Conservation (phyloP, 108 stramenopile genomes). For the Pelagomonas calceolata region DNA sequence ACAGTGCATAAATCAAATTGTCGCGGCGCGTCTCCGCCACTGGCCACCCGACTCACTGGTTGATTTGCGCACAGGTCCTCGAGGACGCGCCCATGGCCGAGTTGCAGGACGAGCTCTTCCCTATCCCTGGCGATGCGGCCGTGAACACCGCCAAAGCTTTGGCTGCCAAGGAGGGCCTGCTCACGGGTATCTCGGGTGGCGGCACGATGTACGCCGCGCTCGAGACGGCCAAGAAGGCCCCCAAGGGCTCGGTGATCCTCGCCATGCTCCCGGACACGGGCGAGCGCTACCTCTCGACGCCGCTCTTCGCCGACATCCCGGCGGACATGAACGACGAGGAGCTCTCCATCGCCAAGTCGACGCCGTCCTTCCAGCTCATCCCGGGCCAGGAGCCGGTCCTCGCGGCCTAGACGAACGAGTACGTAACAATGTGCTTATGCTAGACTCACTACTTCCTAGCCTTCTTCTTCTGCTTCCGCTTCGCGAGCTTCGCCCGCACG, state of each 20-base stretch:
- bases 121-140: conserved; percentile 41
- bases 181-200: conserved; percentile 62
- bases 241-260: conserved; percentile 48
- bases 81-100: conserved; percentile 30
- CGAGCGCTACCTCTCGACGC: conserved; percentile 67
- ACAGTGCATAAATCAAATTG: no score
- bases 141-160: conserved; percentile 42
- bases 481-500: background rate
- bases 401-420: no score
- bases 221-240: conserved; percentile 52
- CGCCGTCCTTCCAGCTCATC: conserved; percentile 8
- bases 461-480: background rate
- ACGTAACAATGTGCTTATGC: no score
- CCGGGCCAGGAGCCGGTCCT: background rate
- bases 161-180: conserved; percentile 63
- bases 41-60: no score
- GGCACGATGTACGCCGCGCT: conserved; percentile 56
- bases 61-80: no score
- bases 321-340: conserved; percentile 74
- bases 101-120: conserved; percentile 39
- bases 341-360: conserved; percentile 13
- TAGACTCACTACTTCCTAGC: background rate
- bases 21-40: no score
- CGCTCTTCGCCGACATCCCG: conserved; percentile 52
- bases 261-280: conserved; percentile 67